phyloP scores from a whole-genome alignment of 495 filamentous ascomycete species.

The Neurospora sp. region DNA sequence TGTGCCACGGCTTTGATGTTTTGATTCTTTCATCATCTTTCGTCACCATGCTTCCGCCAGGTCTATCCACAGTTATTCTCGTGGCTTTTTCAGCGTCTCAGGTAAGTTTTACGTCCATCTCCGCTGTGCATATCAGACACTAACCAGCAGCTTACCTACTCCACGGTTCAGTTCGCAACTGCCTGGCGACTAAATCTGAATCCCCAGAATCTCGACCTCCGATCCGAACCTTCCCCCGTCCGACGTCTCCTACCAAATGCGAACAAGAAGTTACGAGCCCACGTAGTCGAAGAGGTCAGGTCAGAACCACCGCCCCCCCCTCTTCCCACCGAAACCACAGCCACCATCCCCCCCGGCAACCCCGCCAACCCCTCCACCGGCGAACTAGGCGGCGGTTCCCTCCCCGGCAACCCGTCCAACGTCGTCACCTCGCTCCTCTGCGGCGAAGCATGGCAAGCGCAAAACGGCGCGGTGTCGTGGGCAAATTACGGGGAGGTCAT shows the following conservation, averaged over 20 bases:
- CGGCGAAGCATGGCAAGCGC: background rate
- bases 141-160: background rate
- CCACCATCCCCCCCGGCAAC: background rate
- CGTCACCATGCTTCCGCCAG: background rate
- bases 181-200: background rate
- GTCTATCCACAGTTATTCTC: too few relatives aligned
- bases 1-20: background rate
- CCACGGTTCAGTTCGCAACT: background rate
- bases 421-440: fast-evolving
- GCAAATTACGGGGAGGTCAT: background rate
- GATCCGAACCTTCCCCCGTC: background rate
- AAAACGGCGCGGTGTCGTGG: background rate
- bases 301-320: background rate
- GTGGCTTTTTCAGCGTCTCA: background rate
- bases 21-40: background rate
- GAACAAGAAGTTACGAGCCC: background rate
- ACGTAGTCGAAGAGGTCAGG: background rate
- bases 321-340: background rate
- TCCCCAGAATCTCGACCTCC: background rate
- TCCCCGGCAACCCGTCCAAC: background rate
- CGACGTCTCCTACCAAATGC: background rate
- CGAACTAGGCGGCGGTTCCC: background rate
- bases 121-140: background rate
- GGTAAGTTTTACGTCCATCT: background rate
- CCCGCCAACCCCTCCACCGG: background rate